Conservation (phyloP, 2,329 filamentous ascomycete genomes). For the Diaporthe sp. region DNA sequence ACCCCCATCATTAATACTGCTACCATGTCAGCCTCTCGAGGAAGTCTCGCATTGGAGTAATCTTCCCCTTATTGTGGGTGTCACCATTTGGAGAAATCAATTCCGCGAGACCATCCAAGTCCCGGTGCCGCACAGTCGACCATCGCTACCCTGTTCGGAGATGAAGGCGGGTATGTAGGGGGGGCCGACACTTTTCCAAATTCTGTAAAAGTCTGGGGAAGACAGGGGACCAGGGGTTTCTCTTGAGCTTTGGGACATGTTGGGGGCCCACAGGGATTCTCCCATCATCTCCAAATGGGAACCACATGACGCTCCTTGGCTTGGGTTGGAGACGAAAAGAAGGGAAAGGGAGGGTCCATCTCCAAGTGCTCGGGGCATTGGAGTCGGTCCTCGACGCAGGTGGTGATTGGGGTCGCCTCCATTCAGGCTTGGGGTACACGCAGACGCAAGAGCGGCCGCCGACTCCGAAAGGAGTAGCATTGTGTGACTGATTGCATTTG, state of each 20-base stretch:
- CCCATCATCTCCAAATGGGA: slow-evolving; percentile 29
- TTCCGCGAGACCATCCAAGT: slow-evolving; percentile 6
- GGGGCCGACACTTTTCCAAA: slow-evolving; percentile 23
- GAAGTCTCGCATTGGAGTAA: slow-evolving; percentile 19
- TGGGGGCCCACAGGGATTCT: slow-evolving; percentile 31
- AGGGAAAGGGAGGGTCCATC: background rate
- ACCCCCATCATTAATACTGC: slow-evolving; percentile 4
- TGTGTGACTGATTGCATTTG: slow-evolving; percentile 11
- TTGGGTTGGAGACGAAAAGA: slow-evolving; percentile 26
- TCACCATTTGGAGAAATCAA: slow-evolving; percentile 22
- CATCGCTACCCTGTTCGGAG: slow-evolving; percentile 29
- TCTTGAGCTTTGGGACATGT: slow-evolving; percentile 6
- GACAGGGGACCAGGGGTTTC: slow-evolving; percentile 36
- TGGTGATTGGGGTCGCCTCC: background rate
- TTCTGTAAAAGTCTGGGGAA: slow-evolving; percentile 37
- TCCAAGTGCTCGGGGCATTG: slow-evolving; percentile 12
- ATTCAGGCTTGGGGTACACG: slow-evolving; percentile 9
- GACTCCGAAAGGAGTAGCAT: slow-evolving; percentile 2
- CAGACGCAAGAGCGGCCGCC: slow-evolving; percentile 19
- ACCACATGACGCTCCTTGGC: slow-evolving; percentile 33
- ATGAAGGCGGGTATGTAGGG: slow-evolving; percentile 16
- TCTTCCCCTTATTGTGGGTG: background rate
- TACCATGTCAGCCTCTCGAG: background rate
- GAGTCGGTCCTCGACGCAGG: background rate
- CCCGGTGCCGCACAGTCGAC: slow-evolving; percentile 29